Percentiles rank a stretch among this genome's conserved stretches.
phyloP scores from a whole-genome alignment of 805 yeast species.

The Ogataea nakhonphanomensis region DNA sequence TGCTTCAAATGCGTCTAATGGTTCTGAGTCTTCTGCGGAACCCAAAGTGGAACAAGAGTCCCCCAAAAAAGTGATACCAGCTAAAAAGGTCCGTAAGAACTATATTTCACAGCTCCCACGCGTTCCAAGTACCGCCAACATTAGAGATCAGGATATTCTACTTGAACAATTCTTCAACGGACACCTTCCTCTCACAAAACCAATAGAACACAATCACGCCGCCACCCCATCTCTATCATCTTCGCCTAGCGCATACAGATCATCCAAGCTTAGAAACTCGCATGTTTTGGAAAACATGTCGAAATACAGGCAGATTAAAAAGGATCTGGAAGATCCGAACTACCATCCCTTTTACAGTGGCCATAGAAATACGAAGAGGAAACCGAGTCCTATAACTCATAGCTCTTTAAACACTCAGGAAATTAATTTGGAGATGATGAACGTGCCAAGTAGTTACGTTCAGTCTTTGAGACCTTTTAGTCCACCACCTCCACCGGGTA shows the following conservation, averaged over 20 bases:
- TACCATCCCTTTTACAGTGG: slow-evolving; percentile 31
- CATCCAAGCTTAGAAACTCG: slow-evolving; percentile 18
- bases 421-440: slow-evolving; percentile 33
- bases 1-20: slow-evolving; percentile 6
- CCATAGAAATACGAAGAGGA: slow-evolving; percentile 24
- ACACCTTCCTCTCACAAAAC: slow-evolving; percentile 30
- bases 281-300: slow-evolving; percentile 29
- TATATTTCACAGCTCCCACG: slow-evolving; percentile 31
- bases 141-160: slow-evolving; percentile 27
- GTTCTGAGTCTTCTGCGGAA: slow-evolving; percentile 5
- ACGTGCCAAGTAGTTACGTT: slow-evolving; percentile 30
- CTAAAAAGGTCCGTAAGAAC: slow-evolving; percentile 20
- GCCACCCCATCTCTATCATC: slow-evolving; percentile 21
- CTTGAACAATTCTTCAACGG: slow-evolving; percentile 30
- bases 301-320: slow-evolving; percentile 25
- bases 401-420: slow-evolving; percentile 34
- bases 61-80: slow-evolving; percentile 4
- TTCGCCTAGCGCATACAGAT: slow-evolving; percentile 21
- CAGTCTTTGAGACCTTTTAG: slow-evolving; percentile 20
- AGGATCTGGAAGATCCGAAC: slow-evolving; percentile 16
- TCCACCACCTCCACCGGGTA: slow-evolving; percentile 28
- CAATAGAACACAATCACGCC: slow-evolving; percentile 29
- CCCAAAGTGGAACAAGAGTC: slow-evolving; percentile 8
- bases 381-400: slow-evolving; percentile 30
- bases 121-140: slow-evolving; percentile 32